Base-by-base conservation (phyloP, 495 filamentous ascomycete species). In the Penicillium alfredii region DNA sequence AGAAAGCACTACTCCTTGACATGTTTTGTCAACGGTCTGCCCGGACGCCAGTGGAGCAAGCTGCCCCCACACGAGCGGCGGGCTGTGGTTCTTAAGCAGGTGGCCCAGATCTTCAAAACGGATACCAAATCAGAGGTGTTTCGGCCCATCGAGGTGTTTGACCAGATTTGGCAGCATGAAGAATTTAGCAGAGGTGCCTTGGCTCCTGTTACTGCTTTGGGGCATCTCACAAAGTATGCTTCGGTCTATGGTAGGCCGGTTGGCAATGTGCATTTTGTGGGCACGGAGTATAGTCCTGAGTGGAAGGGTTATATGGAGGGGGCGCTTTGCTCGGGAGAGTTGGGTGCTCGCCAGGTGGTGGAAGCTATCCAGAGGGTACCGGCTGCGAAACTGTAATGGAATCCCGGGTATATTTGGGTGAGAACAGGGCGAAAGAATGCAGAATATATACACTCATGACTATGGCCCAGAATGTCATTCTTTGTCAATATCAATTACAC, bases 281-380 rank as follows among this genome's bases (percentile, higher is more conserved):
- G 66, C 8, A 58, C 61, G 2, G 67, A 71, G 50, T 66, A 53
- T 6, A 47, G 61, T 3, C 36, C 31, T 3, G 46, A 55, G 11
- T 71, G 64, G 64, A 58, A 51, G 32, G 67, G 67, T 6, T 67
- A 60, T 42, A 69, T 71, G 64, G 66, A 71, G 33, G 66, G 67
- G 1, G 67, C 66, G 0, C 35, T 68, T 8, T 25, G 53, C 16
- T 45, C 43, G 29, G 65, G 65, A n/a, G n/a, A n/a, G n/a, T n/a
- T n/a, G n/a, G n/a, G n/a, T n/a, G n/a, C n/a, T n/a, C n/a, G n/a
- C n/a, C n/a, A n/a, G n/a, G n/a, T n/a, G n/a, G n/a, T n/a, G n/a
- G n/a, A n/a, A n/a, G n/a, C n/a, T n/a, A n/a, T n/a, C n/a, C n/a
- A n/a, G n/a, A n/a, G n/a, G n/a, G n/a, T n/a, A n/a, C n/a, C n/a